phyloP scores from a whole-genome alignment of 1,139 yeast genomes.

The Schizosaccharomyces versatilis region DNA sequence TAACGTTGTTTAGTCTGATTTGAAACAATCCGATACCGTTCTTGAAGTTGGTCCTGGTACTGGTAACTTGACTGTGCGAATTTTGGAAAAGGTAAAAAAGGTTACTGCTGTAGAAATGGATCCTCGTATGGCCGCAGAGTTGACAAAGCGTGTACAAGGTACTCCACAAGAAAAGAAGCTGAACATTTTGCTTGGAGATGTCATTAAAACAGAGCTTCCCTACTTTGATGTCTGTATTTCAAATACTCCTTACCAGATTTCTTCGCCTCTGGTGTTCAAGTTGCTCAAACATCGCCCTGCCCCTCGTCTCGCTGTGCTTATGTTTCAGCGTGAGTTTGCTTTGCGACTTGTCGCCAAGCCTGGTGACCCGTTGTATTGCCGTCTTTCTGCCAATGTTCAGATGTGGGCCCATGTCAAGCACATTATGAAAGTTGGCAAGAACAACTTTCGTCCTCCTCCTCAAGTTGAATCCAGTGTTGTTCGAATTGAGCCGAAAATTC shows the following conservation, averaged over 20 bases:
- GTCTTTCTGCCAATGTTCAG: slow-evolving; percentile 87
- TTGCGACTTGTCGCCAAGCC: slow-evolving; percentile 81
- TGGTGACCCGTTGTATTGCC: slow-evolving; percentile 76
- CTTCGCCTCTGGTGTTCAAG: slow-evolving; percentile 88
- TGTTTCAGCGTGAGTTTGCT: slow-evolving; percentile 97
- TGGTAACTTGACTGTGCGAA: slow-evolving; percentile 85
- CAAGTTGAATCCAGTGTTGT: slow-evolving; percentile 95
- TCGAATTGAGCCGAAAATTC: slow-evolving; percentile 70
- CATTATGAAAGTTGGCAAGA: slow-evolving; percentile 92
- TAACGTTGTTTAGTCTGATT: slow-evolving; percentile 30
- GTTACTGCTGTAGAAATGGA: slow-evolving; percentile 96
- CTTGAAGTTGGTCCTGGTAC: slow-evolving; percentile 99
- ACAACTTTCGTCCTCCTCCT: slow-evolving; percentile 95
- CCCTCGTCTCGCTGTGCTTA: slow-evolving; percentile 80
- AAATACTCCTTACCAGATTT: slow-evolving; percentile 91
- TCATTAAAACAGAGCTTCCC: slow-evolving; percentile 86
- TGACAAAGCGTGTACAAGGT: slow-evolving; percentile 92
- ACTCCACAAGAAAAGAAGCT: slow-evolving; percentile 78
- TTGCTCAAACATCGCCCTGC: slow-evolving; percentile 77
- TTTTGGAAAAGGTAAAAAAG: slow-evolving; percentile 71
- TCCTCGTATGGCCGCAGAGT: slow-evolving; percentile 97
- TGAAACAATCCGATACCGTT: slow-evolving; percentile 78
- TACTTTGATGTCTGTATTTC: slow-evolving; percentile 90
- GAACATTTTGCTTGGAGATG: slow-evolving; percentile 82
- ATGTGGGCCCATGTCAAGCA: slow-evolving; percentile 99